Conservation (phyloP, 305 asterid genomes). For the Andrographis paniculata region DNA sequence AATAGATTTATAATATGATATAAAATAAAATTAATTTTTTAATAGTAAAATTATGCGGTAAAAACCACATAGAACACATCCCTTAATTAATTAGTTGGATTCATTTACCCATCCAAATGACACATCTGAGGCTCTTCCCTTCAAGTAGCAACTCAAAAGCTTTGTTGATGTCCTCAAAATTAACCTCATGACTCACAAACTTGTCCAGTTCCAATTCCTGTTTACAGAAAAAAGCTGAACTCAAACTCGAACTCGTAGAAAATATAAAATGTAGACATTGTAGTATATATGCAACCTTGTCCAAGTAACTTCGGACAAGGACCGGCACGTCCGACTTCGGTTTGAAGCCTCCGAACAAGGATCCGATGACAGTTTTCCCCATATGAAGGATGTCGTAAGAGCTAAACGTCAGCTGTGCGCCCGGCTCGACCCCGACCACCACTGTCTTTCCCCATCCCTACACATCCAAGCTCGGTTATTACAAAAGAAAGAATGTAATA, state of each 20-base stretch:
- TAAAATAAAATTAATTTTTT: too few relatives aligned
- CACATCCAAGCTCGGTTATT: background rate
- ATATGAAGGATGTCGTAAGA: slow-evolving; percentile 47
- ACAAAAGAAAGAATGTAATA: background rate
- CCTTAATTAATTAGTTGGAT: too few relatives aligned
- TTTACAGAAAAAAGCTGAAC: background rate
- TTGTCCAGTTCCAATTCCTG: slow-evolving; percentile 72
- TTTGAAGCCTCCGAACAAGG: slow-evolving; percentile 73
- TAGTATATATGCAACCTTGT: too few relatives aligned
- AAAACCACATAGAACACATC: too few relatives aligned
- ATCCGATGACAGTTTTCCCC: slow-evolving; percentile 61
- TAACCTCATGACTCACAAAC: slow-evolving; percentile 77
- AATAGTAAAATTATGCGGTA: too few relatives aligned
- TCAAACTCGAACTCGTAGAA: background rate
- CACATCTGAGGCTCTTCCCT: slow-evolving; percentile 73
- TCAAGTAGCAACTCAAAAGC: slow-evolving; percentile 58
- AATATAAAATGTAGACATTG: too few relatives aligned
- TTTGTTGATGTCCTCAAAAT: slow-evolving; percentile 57
- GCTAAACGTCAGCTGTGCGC: slow-evolving; percentile 36
- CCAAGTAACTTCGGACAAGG: slow-evolving; percentile 49
- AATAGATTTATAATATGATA: too few relatives aligned
- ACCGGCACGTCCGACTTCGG: slow-evolving; percentile 72
- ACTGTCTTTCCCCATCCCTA: slow-evolving; percentile 97
- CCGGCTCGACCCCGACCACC: slow-evolving; percentile 81
- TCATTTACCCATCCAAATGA: slow-evolving; percentile 82